These are phyloP conservation scores for Crithidia sp. DNA, from an alignment of 208 protist genomes.

Conservation along the genomic window DNA sequence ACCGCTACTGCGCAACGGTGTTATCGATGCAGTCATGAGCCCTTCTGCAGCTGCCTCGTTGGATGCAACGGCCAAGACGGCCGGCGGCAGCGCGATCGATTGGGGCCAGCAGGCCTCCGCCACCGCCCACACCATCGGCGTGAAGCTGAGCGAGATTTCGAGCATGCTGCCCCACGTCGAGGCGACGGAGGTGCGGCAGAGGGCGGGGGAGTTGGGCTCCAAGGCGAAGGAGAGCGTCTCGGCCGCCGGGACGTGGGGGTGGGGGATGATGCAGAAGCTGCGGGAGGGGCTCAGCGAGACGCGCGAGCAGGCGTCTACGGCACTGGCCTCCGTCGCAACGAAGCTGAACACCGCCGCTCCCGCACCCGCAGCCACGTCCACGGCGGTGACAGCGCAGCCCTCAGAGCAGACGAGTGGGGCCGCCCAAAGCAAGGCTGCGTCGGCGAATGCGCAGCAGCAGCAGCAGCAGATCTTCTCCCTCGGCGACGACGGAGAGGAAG, in stretches of 20 bases:
- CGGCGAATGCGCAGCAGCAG: background rate
- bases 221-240: constrained; percentile 57
- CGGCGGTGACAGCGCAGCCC: background rate
- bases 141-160: constrained; percentile 38
- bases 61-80: background rate
- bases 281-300: constrained; percentile 52
- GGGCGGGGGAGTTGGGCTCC: constrained; percentile 52
- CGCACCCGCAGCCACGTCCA: background rate
- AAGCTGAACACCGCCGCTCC: constrained; percentile 2
- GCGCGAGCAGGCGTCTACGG: constrained; percentile 23
- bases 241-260: constrained; percentile 73
- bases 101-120: constrained; percentile 22
- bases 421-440: too few species aligned
- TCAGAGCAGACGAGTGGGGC: background rate
- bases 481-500: constrained; percentile 57
- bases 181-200: constrained; percentile 43
- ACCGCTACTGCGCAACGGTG: constrained; percentile 61
- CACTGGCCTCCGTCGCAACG: constrained; percentile 1
- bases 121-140: constrained; percentile 23
- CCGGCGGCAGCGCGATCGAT: background rate
- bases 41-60: constrained; percentile 20
- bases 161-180: constrained; percentile 28
- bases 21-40: constrained; percentile 39
- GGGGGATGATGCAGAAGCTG: constrained; percentile 54
- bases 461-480: constrained; percentile 51